Conservation (phyloP, 2,329 filamentous ascomycete genomes). For the Escovopsis weberi region DNA sequence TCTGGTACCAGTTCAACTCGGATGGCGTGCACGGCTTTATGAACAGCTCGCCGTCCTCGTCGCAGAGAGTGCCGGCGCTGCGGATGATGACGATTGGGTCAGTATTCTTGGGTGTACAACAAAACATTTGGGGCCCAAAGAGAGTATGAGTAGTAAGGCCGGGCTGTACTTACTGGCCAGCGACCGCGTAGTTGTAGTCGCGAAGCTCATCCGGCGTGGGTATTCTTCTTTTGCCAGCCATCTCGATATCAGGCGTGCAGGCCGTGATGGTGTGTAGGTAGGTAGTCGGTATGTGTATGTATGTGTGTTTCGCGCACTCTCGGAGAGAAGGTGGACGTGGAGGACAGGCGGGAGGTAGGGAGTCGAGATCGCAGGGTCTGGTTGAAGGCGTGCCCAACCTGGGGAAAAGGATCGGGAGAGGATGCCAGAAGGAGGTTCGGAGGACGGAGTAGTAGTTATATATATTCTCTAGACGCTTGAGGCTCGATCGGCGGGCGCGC, state of each 20-base stretch:
- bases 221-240: conserved; percentile 15
- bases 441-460: too few species aligned
- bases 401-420: too few species aligned
- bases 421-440: too few species aligned
- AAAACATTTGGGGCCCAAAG: neutral
- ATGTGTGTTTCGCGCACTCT: too few species aligned
- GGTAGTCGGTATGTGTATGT: too few species aligned
- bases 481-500: too few species aligned
- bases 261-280: too few species aligned
- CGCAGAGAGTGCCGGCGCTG: conserved; percentile 83
- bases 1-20: conserved; percentile 85
- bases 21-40: conserved; percentile 83
- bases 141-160: too few species aligned
- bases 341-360: neutral
- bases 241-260: neutral
- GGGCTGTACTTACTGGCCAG: conserved; percentile 55
- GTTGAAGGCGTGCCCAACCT: neutral
- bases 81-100: neutral
- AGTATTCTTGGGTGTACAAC: neutral
- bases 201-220: conserved; percentile 47
- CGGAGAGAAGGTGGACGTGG: neutral
- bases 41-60: conserved; percentile 69
- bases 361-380: neutral
- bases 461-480: too few species aligned
- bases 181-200: conserved; percentile 62